Conservation (phyloP, 176 grass and related monocot species). For the Oryza officinalis region DNA sequence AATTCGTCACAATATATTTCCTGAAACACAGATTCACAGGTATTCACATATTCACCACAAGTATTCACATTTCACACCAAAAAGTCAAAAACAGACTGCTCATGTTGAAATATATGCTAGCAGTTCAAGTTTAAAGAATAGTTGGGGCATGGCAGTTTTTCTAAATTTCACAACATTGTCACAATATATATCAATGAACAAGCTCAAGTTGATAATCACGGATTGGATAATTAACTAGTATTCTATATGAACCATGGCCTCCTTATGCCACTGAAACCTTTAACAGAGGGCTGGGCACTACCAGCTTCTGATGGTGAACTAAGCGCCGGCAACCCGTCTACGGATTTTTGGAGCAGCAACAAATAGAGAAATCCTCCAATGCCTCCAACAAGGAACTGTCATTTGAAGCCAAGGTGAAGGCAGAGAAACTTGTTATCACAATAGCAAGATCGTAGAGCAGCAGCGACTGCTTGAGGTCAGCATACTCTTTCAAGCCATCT, state of each 20-base stretch:
- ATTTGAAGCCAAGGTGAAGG: slow-evolving; percentile 55
- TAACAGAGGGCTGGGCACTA: slow-evolving; percentile 20
- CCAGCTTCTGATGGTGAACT: slow-evolving; percentile 39
- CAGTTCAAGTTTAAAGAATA: too few relatives aligned
- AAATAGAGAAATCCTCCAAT: slow-evolving; percentile 84
- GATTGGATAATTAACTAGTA: too few relatives aligned
- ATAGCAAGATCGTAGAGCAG: slow-evolving; percentile 73
- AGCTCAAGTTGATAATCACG: too few relatives aligned
- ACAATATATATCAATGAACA: too few relatives aligned
- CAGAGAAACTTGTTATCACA: slow-evolving; percentile 63
- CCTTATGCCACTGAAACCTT: slow-evolving; percentile 41
- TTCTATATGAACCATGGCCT: slow-evolving; percentile 79
- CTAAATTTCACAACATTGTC: too few relatives aligned
- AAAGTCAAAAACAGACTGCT: too few relatives aligned
- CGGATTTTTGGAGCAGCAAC: slow-evolving; percentile 74
- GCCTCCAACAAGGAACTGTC: slow-evolving; percentile 73
- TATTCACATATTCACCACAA: too few relatives aligned
- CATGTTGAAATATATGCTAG: too few relatives aligned
- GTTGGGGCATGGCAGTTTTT: too few relatives aligned
- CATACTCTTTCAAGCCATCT: slow-evolving; percentile 72
- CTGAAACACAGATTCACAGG: too few relatives aligned
- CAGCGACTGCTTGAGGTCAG: slow-evolving; percentile 81
- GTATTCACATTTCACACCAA: too few relatives aligned
- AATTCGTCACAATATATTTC: too few relatives aligned
- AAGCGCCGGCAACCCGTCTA: slow-evolving; percentile 59